Evolutionary conservation across 2,329 filamentous ascomycete species (phyloP).

Genomic region (Alternaria sp.): DNA sequence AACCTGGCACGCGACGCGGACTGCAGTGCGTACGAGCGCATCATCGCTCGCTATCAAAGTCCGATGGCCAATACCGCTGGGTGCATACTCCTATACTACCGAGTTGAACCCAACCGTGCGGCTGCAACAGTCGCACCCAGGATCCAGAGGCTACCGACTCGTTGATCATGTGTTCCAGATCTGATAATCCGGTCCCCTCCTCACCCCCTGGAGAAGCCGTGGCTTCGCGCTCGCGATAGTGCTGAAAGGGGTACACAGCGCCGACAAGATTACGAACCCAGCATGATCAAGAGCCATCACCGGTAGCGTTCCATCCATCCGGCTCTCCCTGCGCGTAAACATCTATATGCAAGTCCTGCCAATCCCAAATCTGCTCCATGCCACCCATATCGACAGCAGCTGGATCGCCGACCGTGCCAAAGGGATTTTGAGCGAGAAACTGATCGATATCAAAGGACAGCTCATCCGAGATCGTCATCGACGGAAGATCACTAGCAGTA

Average conservation of each 20-base stretch:
- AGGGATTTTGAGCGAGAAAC: slow-evolving; percentile 37
- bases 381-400: slow-evolving; percentile 33
- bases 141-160: no score
- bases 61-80: background rate
- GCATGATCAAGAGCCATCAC: background rate
- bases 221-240: background rate
- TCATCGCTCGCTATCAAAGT: background rate
- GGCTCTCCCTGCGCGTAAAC: slow-evolving; percentile 4
- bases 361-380: slow-evolving; percentile 43
- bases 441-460: slow-evolving; percentile 36
- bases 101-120: background rate
- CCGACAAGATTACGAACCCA: no score
- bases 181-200: background rate
- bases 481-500: background rate
- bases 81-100: background rate
- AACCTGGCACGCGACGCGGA: no score
- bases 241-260: background rate
- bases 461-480: slow-evolving; percentile 20
- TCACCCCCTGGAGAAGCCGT: no score
- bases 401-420: slow-evolving; percentile 14
- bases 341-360: slow-evolving; percentile 37
- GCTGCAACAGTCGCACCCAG: no score
- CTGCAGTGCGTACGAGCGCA: background rate
- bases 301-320: background rate
- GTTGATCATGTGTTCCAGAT: background rate